Percentiles rank a stretch among this genome's conserved stretches.
These are phyloP conservation scores for Aurinia saxatilis DNA, from an alignment of 345 rosid species.

Conservation along the genomic window DNA sequence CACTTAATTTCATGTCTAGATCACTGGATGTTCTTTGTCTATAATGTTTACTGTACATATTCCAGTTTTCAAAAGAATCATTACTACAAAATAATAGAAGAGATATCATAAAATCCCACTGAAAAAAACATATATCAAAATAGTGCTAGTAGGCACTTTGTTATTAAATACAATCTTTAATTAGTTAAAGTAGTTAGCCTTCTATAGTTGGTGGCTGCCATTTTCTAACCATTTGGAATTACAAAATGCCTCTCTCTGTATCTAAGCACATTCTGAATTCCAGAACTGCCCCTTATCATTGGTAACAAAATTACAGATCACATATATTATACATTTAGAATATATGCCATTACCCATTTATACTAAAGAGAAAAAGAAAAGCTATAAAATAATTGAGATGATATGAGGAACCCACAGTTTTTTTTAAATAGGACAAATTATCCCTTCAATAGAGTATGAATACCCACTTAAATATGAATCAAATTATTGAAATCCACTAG, in stretches of 20 bases:
- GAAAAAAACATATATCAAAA: no score
- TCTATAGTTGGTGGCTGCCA: slow-evolving; percentile 26
- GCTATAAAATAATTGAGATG: slow-evolving; percentile 9
- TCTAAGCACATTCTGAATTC: neutral
- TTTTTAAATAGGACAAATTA: neutral
- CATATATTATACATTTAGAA: neutral
- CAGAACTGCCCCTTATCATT: slow-evolving; percentile 7
- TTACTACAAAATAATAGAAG: neutral
- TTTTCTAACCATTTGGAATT: slow-evolving; percentile 19
- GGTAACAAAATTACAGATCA: neutral
- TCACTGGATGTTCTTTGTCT: neutral
- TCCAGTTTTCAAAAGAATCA: neutral
- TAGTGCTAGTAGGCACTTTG: neutral
- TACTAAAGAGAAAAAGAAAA: neutral
- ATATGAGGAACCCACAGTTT: slow-evolving; percentile 2
- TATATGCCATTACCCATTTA: slow-evolving; percentile 19
- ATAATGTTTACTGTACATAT: neutral
- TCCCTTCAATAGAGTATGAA: slow-evolving; percentile 11
- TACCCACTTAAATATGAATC: slow-evolving; percentile 22
- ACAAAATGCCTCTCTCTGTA: neutral
- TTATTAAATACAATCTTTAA: neutral
- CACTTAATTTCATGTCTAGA: neutral
- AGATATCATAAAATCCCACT: neutral
- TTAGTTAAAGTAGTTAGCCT: slow-evolving; percentile 21
- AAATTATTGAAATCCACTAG: slow-evolving; percentile 22